Percentiles rank a stretch among this genome's conserved stretches.
phyloP scores from a whole-genome alignment of 2,329 filamentous ascomycete genomes.

The Pyricularia grisea region DNA sequence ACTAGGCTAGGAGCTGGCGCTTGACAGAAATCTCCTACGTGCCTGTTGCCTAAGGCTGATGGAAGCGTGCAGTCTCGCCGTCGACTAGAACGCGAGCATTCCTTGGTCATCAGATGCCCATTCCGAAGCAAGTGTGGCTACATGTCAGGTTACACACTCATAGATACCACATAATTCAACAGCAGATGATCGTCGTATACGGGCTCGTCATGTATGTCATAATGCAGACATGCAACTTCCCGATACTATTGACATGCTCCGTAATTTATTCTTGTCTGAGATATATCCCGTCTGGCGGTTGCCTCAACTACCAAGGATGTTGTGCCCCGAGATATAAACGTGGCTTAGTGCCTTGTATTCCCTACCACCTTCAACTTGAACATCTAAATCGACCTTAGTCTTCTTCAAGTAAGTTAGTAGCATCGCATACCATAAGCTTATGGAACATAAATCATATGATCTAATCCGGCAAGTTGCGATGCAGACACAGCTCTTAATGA shows the following conservation, averaged over 20 bases:
- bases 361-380: background rate
- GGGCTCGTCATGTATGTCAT: background rate
- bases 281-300: background rate
- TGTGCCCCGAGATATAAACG: background rate
- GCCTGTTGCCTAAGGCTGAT: background rate
- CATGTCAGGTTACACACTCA: background rate
- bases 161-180: background rate
- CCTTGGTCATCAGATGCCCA: background rate
- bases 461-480: background rate
- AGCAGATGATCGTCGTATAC: background rate
- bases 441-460: background rate
- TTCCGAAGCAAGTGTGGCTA: background rate
- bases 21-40: background rate
- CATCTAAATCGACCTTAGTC: background rate
- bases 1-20: too few species aligned
- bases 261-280: background rate
- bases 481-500: background rate
- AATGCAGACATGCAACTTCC: background rate
- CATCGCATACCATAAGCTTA: background rate
- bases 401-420: background rate
- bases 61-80: background rate
- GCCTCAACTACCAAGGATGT: background rate
- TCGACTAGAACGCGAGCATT: background rate
- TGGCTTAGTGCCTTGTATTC: background rate
- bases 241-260: background rate